Evolutionary conservation across 2,329 filamentous ascomycete genomes (phyloP), one percentile per base, ranked within the genome.

Genomic region (Ceratocystis cubensis): DNA sequence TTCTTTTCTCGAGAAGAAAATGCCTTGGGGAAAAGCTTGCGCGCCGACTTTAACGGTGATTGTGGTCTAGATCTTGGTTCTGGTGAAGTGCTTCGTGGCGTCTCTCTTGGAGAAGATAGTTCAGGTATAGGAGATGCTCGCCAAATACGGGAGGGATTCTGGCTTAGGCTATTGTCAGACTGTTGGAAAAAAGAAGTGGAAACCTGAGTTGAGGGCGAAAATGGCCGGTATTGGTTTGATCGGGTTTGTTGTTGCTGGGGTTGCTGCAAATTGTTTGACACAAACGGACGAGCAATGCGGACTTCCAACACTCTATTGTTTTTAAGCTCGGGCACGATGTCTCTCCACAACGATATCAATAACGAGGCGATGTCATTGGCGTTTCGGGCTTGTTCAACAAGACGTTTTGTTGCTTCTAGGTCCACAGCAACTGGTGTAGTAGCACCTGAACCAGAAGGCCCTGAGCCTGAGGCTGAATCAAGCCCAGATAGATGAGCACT

Each of bases 311-410:
- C 61, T 28, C 59, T 65, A 17, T 62, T 65, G 13, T 25, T 63
- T 20, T 66, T 62, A 48, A 68, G 50, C 61, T 68, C 66, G 6
- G 66, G 57, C 2, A 61, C 64, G 33, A 68, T 65, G n/a, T 86
- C 84, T 67, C 82, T 77, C 86, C 86, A 88, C 69, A 87, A 80
- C 1, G 80, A 76, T 62, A 88, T 83, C 4, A 88, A 75, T 84
- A 88, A 87, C 72, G 87, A 83, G 0, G 83, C 77, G 37, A 88
- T 80, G 41, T 75, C 75, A 68, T 84, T 86, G 10, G 83, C 84
- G 65, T 85, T 74, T 57, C 79, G 77, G 25, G 85, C 76, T 70
- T 83, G 86, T 74, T 85, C 80, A 20, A 86, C 73, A 15, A 68
- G 41, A 22, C 64, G 22, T 13, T 45, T 63, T 4, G 66, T 68